A percentile compares a stretch with the other conserved stretches of the same genome.
Conservation (phyloP, 2,329 filamentous ascomycete genomes). For the Aureobasidium sp. region DNA sequence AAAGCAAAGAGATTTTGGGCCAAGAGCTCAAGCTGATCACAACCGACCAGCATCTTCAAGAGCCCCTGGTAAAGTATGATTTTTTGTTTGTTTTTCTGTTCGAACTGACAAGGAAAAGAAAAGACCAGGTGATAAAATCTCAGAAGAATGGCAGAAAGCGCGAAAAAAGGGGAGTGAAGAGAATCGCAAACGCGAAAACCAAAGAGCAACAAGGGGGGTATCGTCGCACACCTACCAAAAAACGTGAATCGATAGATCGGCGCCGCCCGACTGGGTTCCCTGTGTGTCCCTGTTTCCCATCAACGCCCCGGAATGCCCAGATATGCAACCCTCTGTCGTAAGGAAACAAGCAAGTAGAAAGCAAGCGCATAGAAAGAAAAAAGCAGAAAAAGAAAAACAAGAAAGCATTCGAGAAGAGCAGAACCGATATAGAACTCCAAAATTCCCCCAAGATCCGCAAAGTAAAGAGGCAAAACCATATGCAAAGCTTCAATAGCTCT, state of each 20-base stretch:
- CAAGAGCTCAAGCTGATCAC: conserved; percentile 8
- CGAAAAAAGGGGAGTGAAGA: neutral
- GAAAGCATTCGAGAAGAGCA: neutral
- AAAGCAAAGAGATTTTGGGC: neutral
- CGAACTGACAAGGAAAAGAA: neutral
- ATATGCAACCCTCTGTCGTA: neutral
- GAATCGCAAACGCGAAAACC: neutral
- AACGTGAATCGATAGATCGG: conserved; percentile 7
- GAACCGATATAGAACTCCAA: neutral
- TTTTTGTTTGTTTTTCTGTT: conserved; percentile 10
- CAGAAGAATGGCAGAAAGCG: neutral
- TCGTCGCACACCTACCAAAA: conserved; percentile 13
- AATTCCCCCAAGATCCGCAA: neutral
- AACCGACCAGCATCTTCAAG: neutral
- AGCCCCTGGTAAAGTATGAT: conserved; percentile 10
- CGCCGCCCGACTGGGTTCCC: conserved; percentile 1
- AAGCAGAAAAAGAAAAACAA: neutral
- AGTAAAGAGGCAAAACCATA: neutral
- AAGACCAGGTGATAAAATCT: neutral
- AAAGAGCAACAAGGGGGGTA: conserved; percentile 12
- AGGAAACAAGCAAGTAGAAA: neutral
- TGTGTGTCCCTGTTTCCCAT: neutral
- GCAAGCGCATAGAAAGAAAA: neutral
- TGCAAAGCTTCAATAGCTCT: neutral
- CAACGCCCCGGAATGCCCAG: conserved; percentile 3